These are phyloP conservation scores for Lichtheimia ramosa DNA, from an alignment of 371 early-diverging fungal genomes.

Conservation along the genomic window DNA sequence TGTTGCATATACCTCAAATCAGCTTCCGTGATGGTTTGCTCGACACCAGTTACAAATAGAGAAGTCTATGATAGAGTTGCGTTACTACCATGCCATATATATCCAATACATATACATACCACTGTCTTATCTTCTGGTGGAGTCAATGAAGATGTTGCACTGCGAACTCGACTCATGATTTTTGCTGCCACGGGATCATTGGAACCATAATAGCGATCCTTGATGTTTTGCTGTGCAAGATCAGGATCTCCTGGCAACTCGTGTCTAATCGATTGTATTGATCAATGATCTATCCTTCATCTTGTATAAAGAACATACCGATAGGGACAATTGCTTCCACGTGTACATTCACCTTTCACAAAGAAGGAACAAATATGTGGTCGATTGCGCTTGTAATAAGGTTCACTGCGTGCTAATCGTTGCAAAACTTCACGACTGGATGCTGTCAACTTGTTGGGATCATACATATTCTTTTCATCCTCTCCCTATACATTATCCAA, in stretches of 20 bases:
- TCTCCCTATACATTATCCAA: slow-evolving; percentile 21
- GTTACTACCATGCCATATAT: not conserved
- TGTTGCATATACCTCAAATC: slow-evolving; percentile 59
- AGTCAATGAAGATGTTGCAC: slow-evolving; percentile 35
- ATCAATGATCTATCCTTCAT: not conserved
- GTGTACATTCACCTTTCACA: slow-evolving; percentile 89
- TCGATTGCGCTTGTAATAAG: slow-evolving; percentile 90
- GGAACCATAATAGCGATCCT: slow-evolving; percentile 88
- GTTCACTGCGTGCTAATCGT: slow-evolving; percentile 82
- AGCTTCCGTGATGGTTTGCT: slow-evolving; percentile 63
- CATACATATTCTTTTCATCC: slow-evolving; percentile 60
- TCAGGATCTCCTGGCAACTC: slow-evolving; percentile 86
- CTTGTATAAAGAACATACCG: slow-evolving; percentile 26
- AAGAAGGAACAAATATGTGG: slow-evolving; percentile 95
- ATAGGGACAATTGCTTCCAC: slow-evolving; percentile 92
- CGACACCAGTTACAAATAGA: slow-evolving; percentile 77
- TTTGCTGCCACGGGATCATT: slow-evolving; percentile 94
- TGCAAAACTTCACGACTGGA: slow-evolving; percentile 81
- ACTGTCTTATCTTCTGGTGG: slow-evolving; percentile 74
- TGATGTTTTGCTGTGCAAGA: slow-evolving; percentile 85
- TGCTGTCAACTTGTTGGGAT: slow-evolving; percentile 75
- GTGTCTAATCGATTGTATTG: slow-evolving; percentile 53
- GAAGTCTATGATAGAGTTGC: slow-evolving; percentile 54
- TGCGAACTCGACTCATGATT: slow-evolving; percentile 65
- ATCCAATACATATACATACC: slow-evolving; percentile 44